These are phyloP conservation scores for Tuber calosporum DNA, from an alignment of 495 filamentous ascomycete species.

Conservation along the genomic window DNA sequence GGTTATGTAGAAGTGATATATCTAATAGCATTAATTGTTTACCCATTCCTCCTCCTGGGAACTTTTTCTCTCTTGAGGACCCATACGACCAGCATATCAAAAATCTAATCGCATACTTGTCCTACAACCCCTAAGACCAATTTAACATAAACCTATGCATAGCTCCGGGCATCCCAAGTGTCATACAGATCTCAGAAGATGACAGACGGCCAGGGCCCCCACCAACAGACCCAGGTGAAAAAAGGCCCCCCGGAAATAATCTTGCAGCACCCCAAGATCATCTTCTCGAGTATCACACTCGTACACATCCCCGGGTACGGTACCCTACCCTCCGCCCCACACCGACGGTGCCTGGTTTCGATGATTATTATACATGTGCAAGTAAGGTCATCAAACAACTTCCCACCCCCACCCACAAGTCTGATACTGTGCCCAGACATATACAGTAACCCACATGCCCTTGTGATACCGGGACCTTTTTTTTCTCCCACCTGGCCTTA, in stretches of 20 bases:
- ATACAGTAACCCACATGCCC: background rate
- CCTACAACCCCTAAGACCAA: background rate
- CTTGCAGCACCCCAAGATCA: background rate
- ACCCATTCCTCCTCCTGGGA: background rate
- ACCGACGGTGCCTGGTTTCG: too few species aligned
- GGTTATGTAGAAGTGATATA: background rate
- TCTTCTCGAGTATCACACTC: too few species aligned
- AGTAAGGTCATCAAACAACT: background rate
- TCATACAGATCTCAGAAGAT: background rate
- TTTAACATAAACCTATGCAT: background rate
- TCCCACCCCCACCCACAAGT: background rate
- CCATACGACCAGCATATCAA: background rate
- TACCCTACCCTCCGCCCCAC: too few species aligned
- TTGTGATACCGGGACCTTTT: background rate
- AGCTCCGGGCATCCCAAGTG: background rate
- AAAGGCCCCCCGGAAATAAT: background rate
- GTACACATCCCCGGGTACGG: too few species aligned
- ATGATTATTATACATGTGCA: too few species aligned
- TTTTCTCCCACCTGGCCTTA: too few species aligned
- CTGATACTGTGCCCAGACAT: too few species aligned
- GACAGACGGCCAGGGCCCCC: background rate
- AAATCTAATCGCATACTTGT: background rate
- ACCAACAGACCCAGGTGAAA: background rate
- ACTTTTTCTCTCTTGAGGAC: background rate
- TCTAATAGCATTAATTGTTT: slow-evolving; percentile 1